These are phyloP conservation scores for Apiotrichum akiyoshidainum DNA, from an alignment of 1,284 basidiomycete species.

Conservation along the genomic window DNA sequence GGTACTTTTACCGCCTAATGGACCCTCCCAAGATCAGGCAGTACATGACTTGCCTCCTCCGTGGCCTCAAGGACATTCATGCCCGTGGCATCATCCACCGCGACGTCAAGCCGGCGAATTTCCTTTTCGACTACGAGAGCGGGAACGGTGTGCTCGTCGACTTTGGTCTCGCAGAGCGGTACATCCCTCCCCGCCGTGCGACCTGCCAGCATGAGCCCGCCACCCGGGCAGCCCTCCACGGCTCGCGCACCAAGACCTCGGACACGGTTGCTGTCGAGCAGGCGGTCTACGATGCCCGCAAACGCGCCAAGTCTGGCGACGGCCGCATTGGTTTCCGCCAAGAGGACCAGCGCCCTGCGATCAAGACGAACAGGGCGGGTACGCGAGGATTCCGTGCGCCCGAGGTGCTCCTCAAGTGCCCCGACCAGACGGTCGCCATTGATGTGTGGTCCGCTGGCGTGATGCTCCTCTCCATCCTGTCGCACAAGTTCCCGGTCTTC, in stretches of 20 bases:
- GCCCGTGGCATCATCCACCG: conserved; percentile 87
- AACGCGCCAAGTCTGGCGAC: conserved; percentile 51
- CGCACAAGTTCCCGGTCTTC: conserved; percentile 89
- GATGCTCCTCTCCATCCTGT: conserved; percentile 88
- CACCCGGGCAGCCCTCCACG: conserved; percentile 64
- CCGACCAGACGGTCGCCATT: conserved; percentile 88
- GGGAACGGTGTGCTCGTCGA: conserved; percentile 87
- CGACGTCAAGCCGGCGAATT: conserved; percentile 98
- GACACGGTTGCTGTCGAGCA: conserved; percentile 46
- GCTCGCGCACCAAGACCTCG: conserved; percentile 47
- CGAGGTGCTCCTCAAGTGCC: conserved; percentile 93
- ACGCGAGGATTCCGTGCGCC: conserved; percentile 96
- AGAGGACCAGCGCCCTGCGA: conserved; percentile 60
- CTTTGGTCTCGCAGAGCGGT: conserved; percentile 81
- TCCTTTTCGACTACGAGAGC: conserved; percentile 83
- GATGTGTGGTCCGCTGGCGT: conserved; percentile 95
- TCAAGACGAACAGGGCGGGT: conserved; percentile 94
- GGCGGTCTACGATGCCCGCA: conserved; percentile 63
- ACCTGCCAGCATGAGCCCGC: conserved; percentile 70
- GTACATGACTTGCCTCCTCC: conserved; percentile 89
- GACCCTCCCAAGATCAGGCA: conserved; percentile 60
- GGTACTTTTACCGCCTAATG: conserved; percentile 54
- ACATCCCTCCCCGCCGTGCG: conserved; percentile 49
- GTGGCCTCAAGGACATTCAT: conserved; percentile 85
- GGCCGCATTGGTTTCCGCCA: conserved; percentile 50